Percentiles rank a stretch among this genome's conserved stretches.
Evolutionary conservation across 345 rosid genomes (phyloP).

Genomic region (Citrus sp.): DNA sequence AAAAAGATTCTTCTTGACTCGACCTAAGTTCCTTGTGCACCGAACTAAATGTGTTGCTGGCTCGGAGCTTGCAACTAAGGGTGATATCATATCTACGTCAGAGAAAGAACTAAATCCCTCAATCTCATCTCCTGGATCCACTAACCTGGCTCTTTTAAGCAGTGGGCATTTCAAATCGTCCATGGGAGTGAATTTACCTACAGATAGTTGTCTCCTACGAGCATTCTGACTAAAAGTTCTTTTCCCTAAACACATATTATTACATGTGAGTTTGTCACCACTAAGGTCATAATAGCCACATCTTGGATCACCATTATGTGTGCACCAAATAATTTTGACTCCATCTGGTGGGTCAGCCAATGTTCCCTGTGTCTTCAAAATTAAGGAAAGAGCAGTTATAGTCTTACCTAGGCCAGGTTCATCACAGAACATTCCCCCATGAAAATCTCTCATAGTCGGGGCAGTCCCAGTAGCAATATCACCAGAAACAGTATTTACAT

Average conservation of each 20-base stretch:
- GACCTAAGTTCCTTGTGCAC: slow-evolving; percentile 48
- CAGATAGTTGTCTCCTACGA: slow-evolving; percentile 38
- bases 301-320: slow-evolving; percentile 53
- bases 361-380: slow-evolving; percentile 85
- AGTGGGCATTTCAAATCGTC: slow-evolving; percentile 32
- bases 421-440: slow-evolving; percentile 97
- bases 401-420: slow-evolving; percentile 99
- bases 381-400: slow-evolving; percentile 82
- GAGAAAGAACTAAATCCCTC: slow-evolving; percentile 30
- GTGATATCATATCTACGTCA: slow-evolving; percentile 24
- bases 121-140: slow-evolving; percentile 36
- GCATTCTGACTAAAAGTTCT: slow-evolving; percentile 39
- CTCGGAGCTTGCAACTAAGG: slow-evolving; percentile 25
- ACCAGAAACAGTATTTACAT: slow-evolving; percentile 67
- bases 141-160: slow-evolving; percentile 53
- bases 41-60: slow-evolving; percentile 31
- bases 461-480: slow-evolving; percentile 52
- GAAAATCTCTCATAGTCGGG: slow-evolving; percentile 77
- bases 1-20: slow-evolving; percentile 58
- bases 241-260: slow-evolving; percentile 33
- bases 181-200: slow-evolving; percentile 25
- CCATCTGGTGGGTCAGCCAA: slow-evolving; percentile 81
- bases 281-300: slow-evolving; percentile 82
- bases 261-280: slow-evolving; percentile 35
- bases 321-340: slow-evolving; percentile 66